These are phyloP conservation scores for Cladophialophora yegresii DNA, from an alignment of 2,329 filamentous ascomycete genomes.

Conservation along the genomic window DNA sequence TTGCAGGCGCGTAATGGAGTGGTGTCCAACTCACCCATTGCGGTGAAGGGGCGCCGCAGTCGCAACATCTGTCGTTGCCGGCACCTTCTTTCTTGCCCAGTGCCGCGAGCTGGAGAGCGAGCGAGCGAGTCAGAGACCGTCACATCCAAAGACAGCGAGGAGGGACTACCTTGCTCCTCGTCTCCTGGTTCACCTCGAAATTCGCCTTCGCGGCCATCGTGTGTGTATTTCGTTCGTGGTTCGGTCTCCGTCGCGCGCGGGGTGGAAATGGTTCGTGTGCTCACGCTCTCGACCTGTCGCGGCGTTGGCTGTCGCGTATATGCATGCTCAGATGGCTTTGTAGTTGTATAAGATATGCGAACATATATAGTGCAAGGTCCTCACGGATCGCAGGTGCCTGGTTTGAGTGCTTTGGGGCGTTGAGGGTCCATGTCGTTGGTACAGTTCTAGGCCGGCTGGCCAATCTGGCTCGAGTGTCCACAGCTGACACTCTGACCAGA, in stretches of 20 bases:
- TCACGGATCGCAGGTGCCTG: not conserved
- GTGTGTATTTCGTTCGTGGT: constrained; percentile 16
- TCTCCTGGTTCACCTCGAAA: constrained; percentile 99
- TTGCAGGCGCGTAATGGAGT: not conserved
- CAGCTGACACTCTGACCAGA: constrained; percentile 3
- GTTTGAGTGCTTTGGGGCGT: not conserved
- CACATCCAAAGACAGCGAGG: constrained; percentile 33
- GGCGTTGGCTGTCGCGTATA: not conserved
- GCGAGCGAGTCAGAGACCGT: constrained; percentile 8
- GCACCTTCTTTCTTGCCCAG: constrained; percentile 76
- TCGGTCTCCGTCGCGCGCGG: constrained; percentile 6
- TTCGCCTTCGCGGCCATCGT: constrained; percentile 53
- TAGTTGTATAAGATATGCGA: not conserved
- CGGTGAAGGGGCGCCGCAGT: constrained; percentile 91
- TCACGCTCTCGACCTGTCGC: constrained; percentile 8
- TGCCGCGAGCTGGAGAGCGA: constrained; percentile 68
- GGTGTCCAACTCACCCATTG: constrained; percentile 96
- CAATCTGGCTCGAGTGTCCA: constrained; percentile 8
- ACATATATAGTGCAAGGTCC: not conserved
- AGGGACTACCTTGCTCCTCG: constrained; percentile 76
- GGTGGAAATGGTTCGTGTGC: constrained; percentile 20
- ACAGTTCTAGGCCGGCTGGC: constrained; percentile 1
- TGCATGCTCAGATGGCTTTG: constrained; percentile 12
- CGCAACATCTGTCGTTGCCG: constrained; percentile 87
- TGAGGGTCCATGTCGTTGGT: constrained; percentile 15